These are phyloP conservation scores for Diaporthe sp. DNA, from an alignment of 2,329 filamentous ascomycete genomes.

Conservation along the genomic window DNA sequence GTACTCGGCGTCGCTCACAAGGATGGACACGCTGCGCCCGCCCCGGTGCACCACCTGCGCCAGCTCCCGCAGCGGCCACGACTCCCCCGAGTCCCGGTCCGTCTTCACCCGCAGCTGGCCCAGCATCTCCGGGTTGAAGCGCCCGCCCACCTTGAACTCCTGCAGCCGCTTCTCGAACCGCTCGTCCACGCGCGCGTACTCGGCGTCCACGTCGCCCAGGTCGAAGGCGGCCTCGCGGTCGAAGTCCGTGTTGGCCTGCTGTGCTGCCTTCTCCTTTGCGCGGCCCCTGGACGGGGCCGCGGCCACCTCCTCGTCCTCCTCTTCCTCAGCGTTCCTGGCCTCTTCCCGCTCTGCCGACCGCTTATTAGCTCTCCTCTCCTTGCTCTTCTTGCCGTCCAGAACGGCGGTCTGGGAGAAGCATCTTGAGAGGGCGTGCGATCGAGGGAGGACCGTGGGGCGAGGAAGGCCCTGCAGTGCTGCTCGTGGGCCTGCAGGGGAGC, in stretches of 20 bases:
- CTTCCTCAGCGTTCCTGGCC: slow-evolving; percentile 12
- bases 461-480: neutral
- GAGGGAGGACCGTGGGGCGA: neutral
- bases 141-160: slow-evolving; percentile 60
- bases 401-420: slow-evolving; percentile 36
- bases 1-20: slow-evolving; percentile 56
- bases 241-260: slow-evolving; percentile 21
- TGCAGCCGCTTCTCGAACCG: slow-evolving; percentile 57
- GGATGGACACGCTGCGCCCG: slow-evolving; percentile 52
- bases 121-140: slow-evolving; percentile 65
- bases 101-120: slow-evolving; percentile 58
- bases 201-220: slow-evolving; percentile 47
- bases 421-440: neutral
- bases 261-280: slow-evolving; percentile 35
- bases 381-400: slow-evolving; percentile 34
- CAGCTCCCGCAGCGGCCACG: slow-evolving; percentile 67
- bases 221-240: slow-evolving; percentile 47
- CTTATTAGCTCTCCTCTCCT: slow-evolving; percentile 25
- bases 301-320: slow-evolving; percentile 16
- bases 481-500: slow-evolving; percentile 14
- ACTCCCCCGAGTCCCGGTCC: slow-evolving; percentile 45
- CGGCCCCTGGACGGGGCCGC: slow-evolving; percentile 31
- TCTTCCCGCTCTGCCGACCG: slow-evolving; percentile 14
- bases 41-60: slow-evolving; percentile 65
- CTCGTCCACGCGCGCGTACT: slow-evolving; percentile 41